Evolutionary conservation across 164 flowering plant genomes (phyloP), one percentile per base, ranked within the genome.

Genomic region (Magnolia officinalis): DNA sequence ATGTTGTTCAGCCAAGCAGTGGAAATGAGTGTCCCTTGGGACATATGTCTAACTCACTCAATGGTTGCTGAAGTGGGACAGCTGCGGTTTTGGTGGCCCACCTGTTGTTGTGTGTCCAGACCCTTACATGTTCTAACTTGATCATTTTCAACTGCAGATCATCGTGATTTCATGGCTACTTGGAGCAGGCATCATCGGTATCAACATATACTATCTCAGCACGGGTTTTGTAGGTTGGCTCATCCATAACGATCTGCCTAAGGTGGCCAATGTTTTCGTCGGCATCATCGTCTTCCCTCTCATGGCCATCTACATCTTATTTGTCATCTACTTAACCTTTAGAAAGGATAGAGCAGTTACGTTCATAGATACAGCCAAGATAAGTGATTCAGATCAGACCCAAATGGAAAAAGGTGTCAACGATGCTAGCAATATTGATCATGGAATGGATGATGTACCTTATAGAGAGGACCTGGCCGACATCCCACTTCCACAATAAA

Each of bases 241-340:
- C 20, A 83, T 90, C 18, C 88, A 92, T 83, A 94, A 85, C 77
- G 59, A 20, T 24, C 74, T 92, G 1, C 94, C 90, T 2, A 89
- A 83, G 76, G 87, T 88, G 1, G 97, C 82, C 6, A 90, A 87
- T 63, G 89, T 92, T 16, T 89, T 96, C 70, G 81, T 90, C 8
- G 97, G 99, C 20, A 80, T 94, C n/a, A 0, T 86, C 9, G 97
- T 92, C 55, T 94, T 94, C 69, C 98, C 98, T 0, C 63, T 90
- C 2, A 92, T 94, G 92, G 96, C 84, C 4, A 37, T 86, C 45
- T 94, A 96, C 67, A 51, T 94, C 2, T 7, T 89, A 0, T 75
- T 94, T 1, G 83, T 91, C 8, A 77, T 91, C 67, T 94, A 96
- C 75, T 82, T 94, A 0, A 88, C 87, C 50, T 85, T 92, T 31